Percentiles rank a stretch among this genome's conserved stretches.
phyloP scores from a whole-genome alignment of 305 asterid genomes.

The Fraxinus dipetala region DNA sequence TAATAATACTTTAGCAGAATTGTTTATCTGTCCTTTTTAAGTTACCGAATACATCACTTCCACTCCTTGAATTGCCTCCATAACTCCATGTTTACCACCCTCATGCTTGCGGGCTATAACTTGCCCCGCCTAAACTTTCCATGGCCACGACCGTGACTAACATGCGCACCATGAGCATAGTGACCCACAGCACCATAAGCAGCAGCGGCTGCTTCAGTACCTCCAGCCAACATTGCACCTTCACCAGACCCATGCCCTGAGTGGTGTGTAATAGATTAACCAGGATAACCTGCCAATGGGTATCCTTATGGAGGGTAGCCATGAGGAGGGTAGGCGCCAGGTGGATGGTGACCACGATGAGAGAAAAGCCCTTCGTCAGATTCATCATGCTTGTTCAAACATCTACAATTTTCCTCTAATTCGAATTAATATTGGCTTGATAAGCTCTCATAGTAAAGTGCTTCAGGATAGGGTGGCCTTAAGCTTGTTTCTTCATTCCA shows the following conservation, averaged over 20 bases:
- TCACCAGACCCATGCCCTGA: constrained; percentile 50
- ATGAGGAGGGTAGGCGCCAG: constrained; percentile 27
- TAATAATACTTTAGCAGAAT: background rate
- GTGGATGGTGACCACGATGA: constrained; percentile 28
- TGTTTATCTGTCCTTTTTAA: background rate
- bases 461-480: background rate
- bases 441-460: background rate
- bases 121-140: constrained; percentile 37
- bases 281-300: constrained; percentile 35
- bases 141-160: constrained; percentile 30
- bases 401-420: constrained; percentile 37
- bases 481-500: background rate
- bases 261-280: constrained; percentile 39
- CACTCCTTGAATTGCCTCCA: constrained; percentile 54
- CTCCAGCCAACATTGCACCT: constrained; percentile 58
- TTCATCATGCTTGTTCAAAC: constrained; percentile 32
- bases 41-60: constrained; percentile 39
- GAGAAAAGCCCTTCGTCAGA: constrained; percentile 38
- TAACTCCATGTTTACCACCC: constrained; percentile 52
- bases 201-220: constrained; percentile 74
- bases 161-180: constrained; percentile 23
- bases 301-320: constrained; percentile 26
- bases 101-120: constrained; percentile 43
- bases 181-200: constrained; percentile 40
- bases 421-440: background rate